These are phyloP conservation scores for Metarhizium humberi DNA, from an alignment of 2,329 filamentous ascomycete species.

Conservation along the genomic window DNA sequence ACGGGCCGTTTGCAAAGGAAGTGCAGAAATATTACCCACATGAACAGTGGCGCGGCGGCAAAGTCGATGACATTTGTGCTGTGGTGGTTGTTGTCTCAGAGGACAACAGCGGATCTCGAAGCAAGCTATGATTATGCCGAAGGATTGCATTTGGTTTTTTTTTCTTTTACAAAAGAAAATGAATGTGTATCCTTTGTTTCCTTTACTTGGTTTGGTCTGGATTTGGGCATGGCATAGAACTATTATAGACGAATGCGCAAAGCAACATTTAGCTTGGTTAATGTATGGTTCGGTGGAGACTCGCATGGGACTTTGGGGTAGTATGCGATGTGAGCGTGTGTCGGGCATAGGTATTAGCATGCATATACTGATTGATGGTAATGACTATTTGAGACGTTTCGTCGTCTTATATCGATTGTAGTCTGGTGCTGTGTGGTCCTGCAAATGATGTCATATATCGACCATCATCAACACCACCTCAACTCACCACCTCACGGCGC, in stretches of 20 bases:
- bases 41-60: constrained; percentile 84
- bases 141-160: neutral
- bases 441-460: neutral
- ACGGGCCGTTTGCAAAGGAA: constrained; percentile 92
- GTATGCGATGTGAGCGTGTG: neutral
- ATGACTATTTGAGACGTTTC: neutral
- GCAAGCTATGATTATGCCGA: constrained; percentile 21
- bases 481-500: neutral
- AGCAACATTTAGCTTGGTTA: constrained; percentile 1
- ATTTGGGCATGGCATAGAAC: constrained; percentile 2
- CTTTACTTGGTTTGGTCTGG: constrained; percentile 4
- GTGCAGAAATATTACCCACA: constrained; percentile 80
- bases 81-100: constrained; percentile 72
- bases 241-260: constrained; percentile 8
- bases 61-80: constrained; percentile 91
- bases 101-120: constrained; percentile 26
- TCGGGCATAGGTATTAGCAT: neutral
- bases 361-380: neutral
- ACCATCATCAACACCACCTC: neutral
- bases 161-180: neutral
- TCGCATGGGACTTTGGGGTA: neutral
- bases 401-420: neutral
- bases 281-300: neutral
- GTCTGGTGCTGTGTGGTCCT: neutral
- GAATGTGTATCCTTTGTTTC: constrained; percentile 3